Conservation (phyloP, 2,329 filamentous ascomycete species). For the Cadophora sp. region DNA sequence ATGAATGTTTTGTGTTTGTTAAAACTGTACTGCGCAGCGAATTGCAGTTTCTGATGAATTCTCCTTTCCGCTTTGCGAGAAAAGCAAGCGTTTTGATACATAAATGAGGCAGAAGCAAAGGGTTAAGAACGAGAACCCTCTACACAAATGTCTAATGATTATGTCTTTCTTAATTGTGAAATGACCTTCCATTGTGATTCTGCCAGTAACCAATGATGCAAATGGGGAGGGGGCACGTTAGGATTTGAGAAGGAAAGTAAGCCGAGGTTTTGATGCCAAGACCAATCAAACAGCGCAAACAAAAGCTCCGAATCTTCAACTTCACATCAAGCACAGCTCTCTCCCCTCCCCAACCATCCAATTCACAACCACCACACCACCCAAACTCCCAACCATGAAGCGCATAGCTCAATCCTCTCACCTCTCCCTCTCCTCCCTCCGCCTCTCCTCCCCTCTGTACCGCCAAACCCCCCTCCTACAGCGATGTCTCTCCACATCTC, state of each 20-base stretch:
- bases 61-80: neutral
- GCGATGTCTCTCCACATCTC: conserved; percentile 40
- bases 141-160: neutral
- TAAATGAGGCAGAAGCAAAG: neutral
- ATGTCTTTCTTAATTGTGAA: too few species aligned
- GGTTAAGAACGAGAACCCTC: neutral
- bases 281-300: conserved; percentile 15
- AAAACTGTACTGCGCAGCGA: neutral
- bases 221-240: neutral
- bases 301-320: conserved; percentile 4
- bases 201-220: too few species aligned
- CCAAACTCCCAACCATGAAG: conserved; percentile 39
- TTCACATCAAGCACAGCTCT: neutral
- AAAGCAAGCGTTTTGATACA: neutral
- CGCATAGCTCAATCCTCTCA: conserved; percentile 35
- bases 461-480: conserved; percentile 20
- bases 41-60: neutral
- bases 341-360: conserved; percentile 5
- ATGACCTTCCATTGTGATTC: too few species aligned
- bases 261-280: conserved; percentile 1
- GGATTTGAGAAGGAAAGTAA: neutral
- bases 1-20: neutral
- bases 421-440: conserved; percentile 19
- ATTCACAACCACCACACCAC: conserved; percentile 19
- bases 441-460: conserved; percentile 11